Base-by-base conservation (phyloP, 192 early-diverging fungal genomes). In the Backusella morwellensis region DNA sequence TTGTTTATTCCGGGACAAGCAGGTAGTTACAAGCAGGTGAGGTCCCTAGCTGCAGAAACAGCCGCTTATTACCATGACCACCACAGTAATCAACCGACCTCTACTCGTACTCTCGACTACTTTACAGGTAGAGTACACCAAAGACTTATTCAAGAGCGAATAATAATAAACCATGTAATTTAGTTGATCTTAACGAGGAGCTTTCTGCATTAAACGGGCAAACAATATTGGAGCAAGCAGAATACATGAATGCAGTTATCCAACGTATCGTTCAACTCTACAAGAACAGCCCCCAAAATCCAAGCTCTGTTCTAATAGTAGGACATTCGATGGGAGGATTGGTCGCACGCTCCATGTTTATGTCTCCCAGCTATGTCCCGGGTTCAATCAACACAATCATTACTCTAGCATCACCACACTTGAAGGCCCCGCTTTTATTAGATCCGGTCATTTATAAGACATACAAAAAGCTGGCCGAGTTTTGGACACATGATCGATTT, bases 311-410 rank as follows among this genome's bases (percentile, higher is more conserved):
- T 17, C 75, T 94, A 19, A 81, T 97, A 32, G 84, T 97, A 67
- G 95, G 91, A 11, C 96, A 98, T 78, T 97, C 96, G 11, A 98
- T 99, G 97, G 97, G 97, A 40, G 97, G 97, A 12, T 90, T 97
- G n/a, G 97, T 97, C 21, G 96, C 96, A 1, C 86, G 97, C 11
- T 88, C 90, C 1, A 86, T 95, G 38, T 87, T 95, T 66, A 90
- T 86, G 0, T 84, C 95, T 68, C 76, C 86, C 0, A 96, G 93
- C 85, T 92, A 93, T 79, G 74, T 85, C 4, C 83, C 87, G 0
- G 91, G 91, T 3, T 91, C 90, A 3, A 88, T 98, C 35, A 87
- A 91, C 40, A 93, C 95, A 2, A 91, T 99, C 15, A 81, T 99
- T 34, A 98, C 96, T 5, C 74, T 99, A 29, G 88, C 97, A 0